phyloP scores from a whole-genome alignment of 345 rosid genomes.

The Linum usitatissimum region DNA sequence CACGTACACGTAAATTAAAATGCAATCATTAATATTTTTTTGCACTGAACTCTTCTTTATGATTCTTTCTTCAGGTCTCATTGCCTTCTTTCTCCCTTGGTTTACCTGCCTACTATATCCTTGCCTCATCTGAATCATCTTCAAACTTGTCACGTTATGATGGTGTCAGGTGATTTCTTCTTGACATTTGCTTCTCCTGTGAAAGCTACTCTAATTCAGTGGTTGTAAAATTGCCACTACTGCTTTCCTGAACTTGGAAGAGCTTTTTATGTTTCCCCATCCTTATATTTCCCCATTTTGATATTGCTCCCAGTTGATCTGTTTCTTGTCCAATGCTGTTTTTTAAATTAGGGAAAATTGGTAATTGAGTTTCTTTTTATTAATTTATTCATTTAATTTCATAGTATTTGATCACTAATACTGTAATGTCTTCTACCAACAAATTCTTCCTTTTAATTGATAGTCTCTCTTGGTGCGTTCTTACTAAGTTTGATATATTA shows the following conservation, averaged over 20 bases:
- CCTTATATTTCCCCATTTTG: background rate
- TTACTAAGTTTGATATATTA: background rate
- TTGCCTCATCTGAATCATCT: conserved; percentile 86
- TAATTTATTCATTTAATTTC: too few species aligned
- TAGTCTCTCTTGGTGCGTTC: background rate
- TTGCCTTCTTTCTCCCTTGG: conserved; percentile 83
- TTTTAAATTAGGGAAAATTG: background rate
- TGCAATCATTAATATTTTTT: background rate
- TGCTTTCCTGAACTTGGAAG: background rate
- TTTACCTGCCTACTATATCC: conserved; percentile 78
- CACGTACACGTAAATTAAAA: background rate
- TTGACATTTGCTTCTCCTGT: background rate
- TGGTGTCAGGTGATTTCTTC: conserved; percentile 56
- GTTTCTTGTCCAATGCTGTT: background rate
- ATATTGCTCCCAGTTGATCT: background rate
- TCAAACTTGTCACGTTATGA: conserved; percentile 85
- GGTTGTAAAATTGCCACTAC: background rate
- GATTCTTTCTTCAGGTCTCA: conserved; percentile 42
- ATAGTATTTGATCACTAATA: background rate
- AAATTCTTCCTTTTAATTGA: background rate
- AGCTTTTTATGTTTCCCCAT: background rate
- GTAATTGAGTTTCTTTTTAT: too few species aligned
- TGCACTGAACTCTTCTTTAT: background rate
- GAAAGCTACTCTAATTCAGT: background rate
- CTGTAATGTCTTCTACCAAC: background rate